Base-by-base conservation (phyloP, 164 flowering plant species). In the Cinnamomum micranthum region DNA sequence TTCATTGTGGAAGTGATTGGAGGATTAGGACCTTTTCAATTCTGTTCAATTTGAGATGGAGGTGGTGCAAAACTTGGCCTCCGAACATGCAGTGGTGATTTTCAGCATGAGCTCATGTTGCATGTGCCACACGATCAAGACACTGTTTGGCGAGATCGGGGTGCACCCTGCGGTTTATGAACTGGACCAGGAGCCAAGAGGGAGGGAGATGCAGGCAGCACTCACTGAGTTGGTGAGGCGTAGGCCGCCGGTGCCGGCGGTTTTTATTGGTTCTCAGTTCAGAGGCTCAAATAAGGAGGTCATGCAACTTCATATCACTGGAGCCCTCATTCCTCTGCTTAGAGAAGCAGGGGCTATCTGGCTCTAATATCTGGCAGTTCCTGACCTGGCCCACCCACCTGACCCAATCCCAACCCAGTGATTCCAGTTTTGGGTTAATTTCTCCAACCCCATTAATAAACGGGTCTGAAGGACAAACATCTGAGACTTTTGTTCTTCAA, bases 101-200 rank as follows among this genome's bases (percentile, higher is more conserved):
- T 84, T 84, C 69, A 84, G 81, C 72, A 80, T 75, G 80, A 84
- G 82, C 70, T 73, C 84, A 41, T 84, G 82, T 22, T 80, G 81
- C 74, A 80, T 84, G 86, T 80, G 81, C 71, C 81, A 84, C 58
- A 76, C 82, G 17, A 74, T 81, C 58, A 84, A 81, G 78, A 77
- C 73, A 15, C 78, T 84, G 2, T 76, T 84, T 75, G 69, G 72
- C 50, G 81, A 81, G 1, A 77, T 77, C 19, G 86, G 84, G 0
- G 86, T 73, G 59, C 76, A 77, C 73, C 77, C 84, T 13, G 41
- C 73, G 14, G 69, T 84, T 71, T 71, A 80, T 66, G 86, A 84
- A 76, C 79, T 81, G 2, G 84, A 81, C 17, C 78, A 81, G 65
- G 82, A 77, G 15, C 74, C 82, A 13, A 80, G 73, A 52, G 86